Evolutionary conservation across 495 filamentous ascomycete species (phyloP), one percentile per base, ranked within the genome.

Genomic region (Penicillium cosmopolitanum): DNA sequence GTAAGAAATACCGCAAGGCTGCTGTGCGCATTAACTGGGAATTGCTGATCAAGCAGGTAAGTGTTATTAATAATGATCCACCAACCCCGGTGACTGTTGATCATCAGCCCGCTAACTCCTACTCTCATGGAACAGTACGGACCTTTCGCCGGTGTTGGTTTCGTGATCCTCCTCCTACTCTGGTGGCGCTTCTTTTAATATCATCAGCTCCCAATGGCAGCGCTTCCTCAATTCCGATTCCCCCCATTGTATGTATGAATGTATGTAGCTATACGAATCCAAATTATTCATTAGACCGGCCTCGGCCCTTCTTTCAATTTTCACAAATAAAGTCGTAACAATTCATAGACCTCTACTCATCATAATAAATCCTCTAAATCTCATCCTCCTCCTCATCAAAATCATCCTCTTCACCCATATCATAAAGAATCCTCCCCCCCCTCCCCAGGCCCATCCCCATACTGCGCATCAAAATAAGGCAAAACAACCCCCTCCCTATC

Each of bases 351-450:
- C 23, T 23, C 23, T 23, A 2, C 23, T 23, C 23, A 23, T 31
- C 28, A 8, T 31, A 4, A 31, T 6, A 31, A 9, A 31, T 31
- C 5, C 28, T 31, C 74, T 70, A 96, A 53, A 97, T 93, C 74
- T 98, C 96, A 80, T 98, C 95, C 69, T 98, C 96, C 75, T 98
- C 96, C 60, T 98, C 95, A 69, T 98, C 95, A 73, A 96, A 98
- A 74, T 98, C 96, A 77, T 98, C 95, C 77, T 97, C 96, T 53
- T 85, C 84, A 31, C 94, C 95, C 88, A 97, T 95, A 53, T 97
- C 93, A 76, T 98, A 98, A 66, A 98, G 67, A 53, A 98, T 98
- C 60, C 93, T 81, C 0, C 96, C 95, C 95, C 16, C 88, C 88
- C 33, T 91, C 90, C 12, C 94, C 91, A 12, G 89, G 90, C 0